Evolutionary conservation across 139 green algal species (phyloP).

Genomic region (Chlorella vulgaris): DNA sequence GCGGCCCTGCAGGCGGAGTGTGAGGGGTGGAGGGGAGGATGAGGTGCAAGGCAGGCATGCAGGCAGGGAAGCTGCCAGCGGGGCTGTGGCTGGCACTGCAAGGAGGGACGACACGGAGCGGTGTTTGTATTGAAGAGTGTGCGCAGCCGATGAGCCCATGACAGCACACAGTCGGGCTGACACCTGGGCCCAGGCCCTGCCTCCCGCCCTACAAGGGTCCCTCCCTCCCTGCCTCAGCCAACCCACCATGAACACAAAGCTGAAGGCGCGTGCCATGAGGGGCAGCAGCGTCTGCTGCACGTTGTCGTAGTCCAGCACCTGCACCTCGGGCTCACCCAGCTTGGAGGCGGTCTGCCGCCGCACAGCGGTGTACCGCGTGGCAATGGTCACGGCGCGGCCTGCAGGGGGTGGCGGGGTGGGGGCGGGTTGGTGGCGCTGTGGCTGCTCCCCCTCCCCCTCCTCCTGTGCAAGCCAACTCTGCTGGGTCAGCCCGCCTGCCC

Average conservation of each 20-base stretch:
- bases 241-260: slow-evolving; percentile 89
- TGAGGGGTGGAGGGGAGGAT: neutral
- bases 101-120: no score
- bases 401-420: neutral
- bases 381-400: slow-evolving; percentile 84
- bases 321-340: slow-evolving; percentile 67
- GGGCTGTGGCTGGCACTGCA: no score
- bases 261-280: slow-evolving; percentile 83
- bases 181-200: neutral
- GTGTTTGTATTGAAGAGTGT: no score
- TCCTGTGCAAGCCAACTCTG: no score
- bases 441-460: no score
- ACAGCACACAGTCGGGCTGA: no score
- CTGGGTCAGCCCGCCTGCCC: neutral
- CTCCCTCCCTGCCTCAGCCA: neutral
- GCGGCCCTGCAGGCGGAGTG: slow-evolving; percentile 42
- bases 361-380: slow-evolving; percentile 83
- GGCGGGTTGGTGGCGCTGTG: no score
- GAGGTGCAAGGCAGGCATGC: neutral
- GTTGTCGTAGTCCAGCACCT: slow-evolving; percentile 98
- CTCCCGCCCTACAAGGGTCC: neutral
- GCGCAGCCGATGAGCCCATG: no score
- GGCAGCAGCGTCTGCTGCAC: slow-evolving; percentile 80
- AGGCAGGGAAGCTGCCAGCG: neutral
- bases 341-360: slow-evolving; percentile 78